Percentiles rank a stretch among this genome's conserved stretches.
phyloP scores from a whole-genome alignment of 2,329 filamentous ascomycete species.

The Bipolaris zeicola region DNA sequence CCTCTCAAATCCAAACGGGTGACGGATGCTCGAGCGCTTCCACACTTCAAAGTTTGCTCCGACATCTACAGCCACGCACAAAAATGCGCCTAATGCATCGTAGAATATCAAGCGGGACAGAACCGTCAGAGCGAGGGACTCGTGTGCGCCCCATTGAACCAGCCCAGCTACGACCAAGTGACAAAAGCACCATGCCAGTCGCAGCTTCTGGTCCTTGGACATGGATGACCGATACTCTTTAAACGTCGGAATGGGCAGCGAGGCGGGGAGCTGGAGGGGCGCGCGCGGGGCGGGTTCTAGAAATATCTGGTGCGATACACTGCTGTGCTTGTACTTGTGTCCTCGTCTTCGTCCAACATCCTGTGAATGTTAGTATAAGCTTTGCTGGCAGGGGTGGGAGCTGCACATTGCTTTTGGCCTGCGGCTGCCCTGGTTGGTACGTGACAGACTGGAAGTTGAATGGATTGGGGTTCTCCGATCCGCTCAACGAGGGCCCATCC shows the following conservation, averaged over 20 bases:
- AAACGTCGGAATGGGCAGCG: slow-evolving; percentile 86
- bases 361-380: slow-evolving; percentile 54
- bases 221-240: slow-evolving; percentile 89
- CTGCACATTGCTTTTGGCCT: slow-evolving; percentile 68
- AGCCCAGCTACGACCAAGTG: slow-evolving; percentile 83
- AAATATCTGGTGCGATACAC: slow-evolving; percentile 95
- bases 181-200: slow-evolving; percentile 87
- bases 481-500: slow-evolving; percentile 37
- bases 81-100: slow-evolving; percentile 87
- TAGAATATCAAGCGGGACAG: slow-evolving; percentile 94
- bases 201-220: slow-evolving; percentile 81
- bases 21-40: slow-evolving; percentile 87
- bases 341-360: slow-evolving; percentile 90
- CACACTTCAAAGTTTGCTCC: slow-evolving; percentile 97
- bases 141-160: slow-evolving; percentile 83
- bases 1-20: slow-evolving; percentile 90
- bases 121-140: slow-evolving; percentile 87
- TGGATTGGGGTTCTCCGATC: slow-evolving; percentile 62
- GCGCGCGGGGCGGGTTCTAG: slow-evolving; percentile 86
- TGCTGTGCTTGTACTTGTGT: slow-evolving; percentile 97
- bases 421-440: slow-evolving; percentile 62
- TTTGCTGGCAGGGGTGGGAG: background rate
- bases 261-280: slow-evolving; percentile 86
- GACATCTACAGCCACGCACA: slow-evolving; percentile 92
- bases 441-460: slow-evolving; percentile 88